These are phyloP conservation scores for Micractinium conductrix DNA, from an alignment of 139 green algal species.

Conservation along the genomic window DNA sequence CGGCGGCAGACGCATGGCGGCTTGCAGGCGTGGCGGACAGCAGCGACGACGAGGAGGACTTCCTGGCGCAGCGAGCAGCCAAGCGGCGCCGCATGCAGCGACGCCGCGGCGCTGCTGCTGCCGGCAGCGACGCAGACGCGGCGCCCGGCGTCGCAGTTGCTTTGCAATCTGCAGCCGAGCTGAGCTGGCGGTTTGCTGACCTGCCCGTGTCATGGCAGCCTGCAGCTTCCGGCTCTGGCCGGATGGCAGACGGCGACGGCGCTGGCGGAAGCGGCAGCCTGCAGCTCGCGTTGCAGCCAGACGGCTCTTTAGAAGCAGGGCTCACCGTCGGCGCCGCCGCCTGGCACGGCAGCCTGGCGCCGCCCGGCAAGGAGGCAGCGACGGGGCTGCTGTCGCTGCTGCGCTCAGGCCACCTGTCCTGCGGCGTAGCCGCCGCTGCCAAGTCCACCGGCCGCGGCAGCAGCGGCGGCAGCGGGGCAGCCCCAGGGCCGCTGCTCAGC, in stretches of 20 bases:
- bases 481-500: not conserved
- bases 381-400: constrained; percentile 1
- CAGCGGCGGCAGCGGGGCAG: not conserved
- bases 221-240: not conserved
- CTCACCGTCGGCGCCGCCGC: too few species aligned
- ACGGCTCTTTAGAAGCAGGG: not conserved
- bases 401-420: not conserved
- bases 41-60: not conserved
- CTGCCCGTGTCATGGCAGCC: not conserved
- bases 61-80: not conserved
- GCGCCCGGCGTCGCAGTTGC: not conserved
- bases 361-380: not conserved
- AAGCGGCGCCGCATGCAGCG: constrained; percentile 6
- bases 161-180: not conserved
- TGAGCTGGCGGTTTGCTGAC: not conserved
- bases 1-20: not conserved
- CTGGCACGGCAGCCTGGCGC: not conserved
- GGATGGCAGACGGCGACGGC: too few species aligned
- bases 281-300: not conserved
- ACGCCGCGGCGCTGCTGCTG: not conserved
- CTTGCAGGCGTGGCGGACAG: not conserved
- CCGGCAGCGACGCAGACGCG: not conserved
- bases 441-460: not conserved
- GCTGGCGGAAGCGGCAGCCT: not conserved
- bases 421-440: not conserved